A percentile compares a stretch with the other conserved stretches of the same genome.
phyloP scores from a whole-genome alignment of 2,329 filamentous ascomycete genomes.

The Penicillium glabrum region DNA sequence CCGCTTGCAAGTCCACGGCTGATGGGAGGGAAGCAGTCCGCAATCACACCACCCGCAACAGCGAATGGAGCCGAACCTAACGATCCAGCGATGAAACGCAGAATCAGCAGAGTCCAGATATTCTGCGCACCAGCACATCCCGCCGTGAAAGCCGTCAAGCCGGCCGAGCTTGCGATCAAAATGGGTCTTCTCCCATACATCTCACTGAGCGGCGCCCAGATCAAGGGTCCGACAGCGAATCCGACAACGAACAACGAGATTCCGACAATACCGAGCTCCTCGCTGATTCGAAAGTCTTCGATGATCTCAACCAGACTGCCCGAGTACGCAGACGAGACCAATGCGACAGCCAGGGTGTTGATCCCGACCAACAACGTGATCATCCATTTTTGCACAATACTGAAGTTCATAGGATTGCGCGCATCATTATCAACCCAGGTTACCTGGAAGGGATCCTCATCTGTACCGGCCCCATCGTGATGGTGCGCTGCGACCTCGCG shows the following conservation, averaged over 20 bases:
- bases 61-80: constrained; percentile 59
- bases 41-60: constrained; percentile 59
- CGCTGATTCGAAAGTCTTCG: constrained; percentile 25
- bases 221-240: constrained; percentile 40
- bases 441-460: constrained; percentile 10
- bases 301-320: constrained; percentile 29
- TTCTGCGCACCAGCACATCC: constrained; percentile 55
- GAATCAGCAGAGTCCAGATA: constrained; percentile 58
- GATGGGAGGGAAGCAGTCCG: constrained; percentile 54
- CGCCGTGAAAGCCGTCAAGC: constrained; percentile 58
- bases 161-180: not conserved
- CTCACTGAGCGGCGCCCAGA: constrained; percentile 35
- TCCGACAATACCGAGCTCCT: constrained; percentile 33
- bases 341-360: constrained; percentile 33
- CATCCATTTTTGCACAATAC: constrained; percentile 26
- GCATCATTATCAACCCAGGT: constrained; percentile 7
- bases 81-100: constrained; percentile 62
- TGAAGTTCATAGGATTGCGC: constrained; percentile 12
- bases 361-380: constrained; percentile 30
- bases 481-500: not conserved
- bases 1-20: constrained; percentile 56
- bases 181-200: constrained; percentile 34
- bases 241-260: constrained; percentile 42
- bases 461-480: constrained; percentile 9
- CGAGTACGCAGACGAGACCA: constrained; percentile 35